Percentiles rank a stretch among this genome's conserved stretches.
Evolutionary conservation across 129 eudicot species (phyloP).

Genomic region (Flaveria bidentis): DNA sequence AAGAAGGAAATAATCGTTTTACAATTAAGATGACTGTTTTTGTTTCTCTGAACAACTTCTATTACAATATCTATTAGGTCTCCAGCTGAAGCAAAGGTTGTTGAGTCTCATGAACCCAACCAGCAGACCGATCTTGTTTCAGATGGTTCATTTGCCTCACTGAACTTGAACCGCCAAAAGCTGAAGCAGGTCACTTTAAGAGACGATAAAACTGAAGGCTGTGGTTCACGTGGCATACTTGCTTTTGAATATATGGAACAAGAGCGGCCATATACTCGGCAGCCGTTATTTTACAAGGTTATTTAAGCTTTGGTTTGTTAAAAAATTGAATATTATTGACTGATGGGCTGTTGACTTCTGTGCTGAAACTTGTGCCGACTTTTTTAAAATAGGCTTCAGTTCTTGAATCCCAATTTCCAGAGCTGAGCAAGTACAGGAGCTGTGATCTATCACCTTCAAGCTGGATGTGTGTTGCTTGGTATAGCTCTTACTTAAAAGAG

Average conservation of each 20-base stretch:
- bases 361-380: slow-evolving; percentile 18
- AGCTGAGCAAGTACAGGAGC: slow-evolving; percentile 54
- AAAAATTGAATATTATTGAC: not conserved
- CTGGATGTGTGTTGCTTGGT: slow-evolving; percentile 89
- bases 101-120: not conserved
- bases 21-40: not conserved
- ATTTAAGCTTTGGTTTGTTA: slow-evolving; percentile 7
- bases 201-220: not conserved
- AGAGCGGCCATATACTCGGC: slow-evolving; percentile 54
- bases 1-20: not conserved
- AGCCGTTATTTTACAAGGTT: slow-evolving; percentile 65
- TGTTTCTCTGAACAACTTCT: slow-evolving; percentile 5
- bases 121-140: not conserved
- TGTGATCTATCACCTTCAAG: slow-evolving; percentile 66
- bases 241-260: slow-evolving; percentile 57
- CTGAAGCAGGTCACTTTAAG: not conserved
- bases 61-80: slow-evolving; percentile 32
- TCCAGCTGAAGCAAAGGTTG: slow-evolving; percentile 33
- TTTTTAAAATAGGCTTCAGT: slow-evolving; percentile 38
- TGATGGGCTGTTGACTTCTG: not conserved
- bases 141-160: slow-evolving; percentile 5
- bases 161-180: not conserved
- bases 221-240: slow-evolving; percentile 31
- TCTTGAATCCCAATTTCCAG: slow-evolving; percentile 53
- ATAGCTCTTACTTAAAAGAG: slow-evolving; percentile 8